Evolutionary conservation across 2,329 filamentous ascomycete species (phyloP), one percentile per base, ranked within the genome.

Genomic region (Clonostachys chloroleuca): DNA sequence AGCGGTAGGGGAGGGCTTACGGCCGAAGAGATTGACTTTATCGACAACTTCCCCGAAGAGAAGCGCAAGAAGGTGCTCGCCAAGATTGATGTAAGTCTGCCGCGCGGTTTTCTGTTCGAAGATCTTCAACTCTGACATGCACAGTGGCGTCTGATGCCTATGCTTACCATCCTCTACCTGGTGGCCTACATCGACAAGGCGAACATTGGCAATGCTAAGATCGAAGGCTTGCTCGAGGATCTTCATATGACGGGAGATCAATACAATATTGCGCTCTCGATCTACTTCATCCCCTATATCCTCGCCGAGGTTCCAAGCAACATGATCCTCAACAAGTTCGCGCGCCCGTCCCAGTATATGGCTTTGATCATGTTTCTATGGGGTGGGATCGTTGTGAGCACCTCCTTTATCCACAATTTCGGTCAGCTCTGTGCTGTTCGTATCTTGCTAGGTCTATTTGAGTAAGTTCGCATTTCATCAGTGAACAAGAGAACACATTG

Each of bases 231-330:
- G 52, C 66, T 66, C 44, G 48, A 70, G 13, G 64, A 69, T 47
- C 58, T 68, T 7, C 59, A 42, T n/a, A 51, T 69, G 12, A 61
- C 66, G 1, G 67, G 69, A 56, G 60, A 47, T 59, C n/a, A 69
- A n/a, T 91, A 90, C 62, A 47, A 47, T 75, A 91, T 40, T 83
- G 86, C 59, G 75, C 51, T 53, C 14, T 43, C 44, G 17, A 47
- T 48, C 18, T 47, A 44, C 40, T 43, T 43, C 43, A 16, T 42
- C 63, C 70, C 84, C 34, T 81, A 58, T 16, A 18, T 85, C 1
- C 95, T 84, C 14, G 80, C 83, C 17, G 18, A 86, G 56, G 70
- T 77, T 0, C 59, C 83, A 30, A 84, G 80, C 40, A 87, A 88
- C 56, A 65, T 86, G 30, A 60, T 87, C 12, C 74, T 87, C 42